Evolutionary conservation across 768 basidiomycete species (phyloP).

Genomic region (Boletus tylopilopsis): DNA sequence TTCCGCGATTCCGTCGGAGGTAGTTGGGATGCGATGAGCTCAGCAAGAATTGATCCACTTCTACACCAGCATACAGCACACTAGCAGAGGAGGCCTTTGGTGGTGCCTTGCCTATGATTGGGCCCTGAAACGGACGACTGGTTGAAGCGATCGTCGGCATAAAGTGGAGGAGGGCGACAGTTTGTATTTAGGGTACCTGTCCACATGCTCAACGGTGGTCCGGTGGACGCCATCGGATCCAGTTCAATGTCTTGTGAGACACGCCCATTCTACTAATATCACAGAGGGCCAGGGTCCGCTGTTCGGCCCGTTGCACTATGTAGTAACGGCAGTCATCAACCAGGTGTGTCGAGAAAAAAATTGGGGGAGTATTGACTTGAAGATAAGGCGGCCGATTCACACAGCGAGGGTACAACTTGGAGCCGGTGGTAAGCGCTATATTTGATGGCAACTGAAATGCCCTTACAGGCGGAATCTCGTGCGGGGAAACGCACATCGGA

Average conservation of each 20-base stretch:
- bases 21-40: background rate
- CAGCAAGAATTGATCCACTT: background rate
- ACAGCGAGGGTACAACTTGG: background rate
- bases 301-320: background rate
- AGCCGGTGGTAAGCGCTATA: conserved; percentile 8
- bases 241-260: background rate
- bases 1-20: conserved; percentile 9
- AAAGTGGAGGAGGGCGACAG: background rate
- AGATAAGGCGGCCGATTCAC: background rate
- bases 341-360: background rate
- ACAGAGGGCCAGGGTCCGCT: background rate
- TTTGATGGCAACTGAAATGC: background rate
- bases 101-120: background rate
- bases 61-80: no score
- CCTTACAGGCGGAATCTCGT: conserved; percentile 7
- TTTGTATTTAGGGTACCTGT: background rate
- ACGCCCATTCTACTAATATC: background rate
- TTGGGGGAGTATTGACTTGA: background rate
- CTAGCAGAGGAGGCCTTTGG: background rate
- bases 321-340: background rate
- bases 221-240: background rate
- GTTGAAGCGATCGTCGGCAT: background rate
- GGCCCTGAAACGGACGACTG: background rate
- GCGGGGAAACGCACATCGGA: background rate
- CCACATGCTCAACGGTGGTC: no score